Conservation (phyloP, 2,329 filamentous ascomycete species). For the Penicillium glabrum region DNA sequence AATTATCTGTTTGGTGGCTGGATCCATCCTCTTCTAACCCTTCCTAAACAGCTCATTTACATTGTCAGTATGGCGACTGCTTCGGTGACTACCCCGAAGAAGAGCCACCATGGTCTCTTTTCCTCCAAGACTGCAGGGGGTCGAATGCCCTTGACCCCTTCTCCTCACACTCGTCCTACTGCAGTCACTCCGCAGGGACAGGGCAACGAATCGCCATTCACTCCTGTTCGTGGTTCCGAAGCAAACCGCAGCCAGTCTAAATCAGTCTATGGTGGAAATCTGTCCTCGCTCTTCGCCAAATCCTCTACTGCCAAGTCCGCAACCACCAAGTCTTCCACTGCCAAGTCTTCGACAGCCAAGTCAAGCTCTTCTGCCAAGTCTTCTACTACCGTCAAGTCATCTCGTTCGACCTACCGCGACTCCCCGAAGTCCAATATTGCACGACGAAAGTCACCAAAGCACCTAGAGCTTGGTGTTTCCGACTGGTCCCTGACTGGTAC, state of each 20-base stretch:
- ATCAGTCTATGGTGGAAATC: slow-evolving; percentile 77
- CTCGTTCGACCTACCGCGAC: slow-evolving; percentile 63
- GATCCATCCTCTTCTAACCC: slow-evolving; percentile 22
- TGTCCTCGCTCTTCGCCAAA: slow-evolving; percentile 72
- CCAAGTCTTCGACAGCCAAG: neutral
- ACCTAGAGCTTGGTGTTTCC: slow-evolving; percentile 86
- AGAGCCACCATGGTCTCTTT: slow-evolving; percentile 92
- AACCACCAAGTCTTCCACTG: slow-evolving; percentile 32
- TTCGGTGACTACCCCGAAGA: slow-evolving; percentile 84
- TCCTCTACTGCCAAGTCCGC: slow-evolving; percentile 7
- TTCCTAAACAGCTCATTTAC: slow-evolving; percentile 6
- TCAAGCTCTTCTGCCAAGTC: slow-evolving; percentile 2
- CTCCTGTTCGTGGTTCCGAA: slow-evolving; percentile 64
- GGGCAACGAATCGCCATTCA: slow-evolving; percentile 63
- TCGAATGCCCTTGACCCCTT: slow-evolving; percentile 91
- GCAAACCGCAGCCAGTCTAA: slow-evolving; percentile 57
- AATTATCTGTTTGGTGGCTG: slow-evolving; percentile 19
- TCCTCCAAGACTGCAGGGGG: slow-evolving; percentile 89
- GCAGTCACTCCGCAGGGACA: slow-evolving; percentile 49
- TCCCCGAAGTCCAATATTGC: slow-evolving; percentile 95
- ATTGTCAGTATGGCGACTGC: slow-evolving; percentile 72
- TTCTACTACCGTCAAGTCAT: slow-evolving; percentile 28
- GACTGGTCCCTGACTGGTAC: slow-evolving; percentile 91
- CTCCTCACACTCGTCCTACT: slow-evolving; percentile 63
- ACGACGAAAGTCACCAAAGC: slow-evolving; percentile 71